Evolutionary conservation across 1,139 yeast species (phyloP), one percentile per base, ranked within the genome.

Genomic region (Lodderomyces theae): DNA sequence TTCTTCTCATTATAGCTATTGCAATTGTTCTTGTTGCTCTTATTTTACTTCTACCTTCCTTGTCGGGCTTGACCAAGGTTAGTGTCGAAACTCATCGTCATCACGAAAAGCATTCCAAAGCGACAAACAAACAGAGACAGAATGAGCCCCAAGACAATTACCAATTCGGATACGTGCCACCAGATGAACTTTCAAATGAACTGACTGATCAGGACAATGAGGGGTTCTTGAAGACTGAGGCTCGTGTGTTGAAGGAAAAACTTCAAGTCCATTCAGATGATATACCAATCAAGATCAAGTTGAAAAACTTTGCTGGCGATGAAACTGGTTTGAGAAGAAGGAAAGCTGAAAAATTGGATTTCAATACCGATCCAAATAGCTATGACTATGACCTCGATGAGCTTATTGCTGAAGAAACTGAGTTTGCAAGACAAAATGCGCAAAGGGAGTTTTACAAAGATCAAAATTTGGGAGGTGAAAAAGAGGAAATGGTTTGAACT

Each of bases 241-340:
- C 64, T 8, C 47, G 60, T n/a, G 66, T 58, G 12, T 44, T 66
- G 31, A 60, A 61, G 34, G 63, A 68, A 10, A 61, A 55, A 35
- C 51, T 65, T 34, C 57, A 61, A 25, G 57, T 70, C 22, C 68
- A 74, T 3, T 48, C 61, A 5, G 69, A 64, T 13, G 74, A 69
- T 45, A 53, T 72, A 36, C 77, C 77, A 0, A 45, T 71, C 31
- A 61, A 61, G 43, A 58, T 68, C 40, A 55, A 53, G 37, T 59
- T 72, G 44, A 54, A 53, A 35, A 53, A 52, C 33, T 17, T 19
- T 19, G 52, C 49, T 3, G 37, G 42, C 6, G 39, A 38, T 17
- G 38, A 30, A 3, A 38, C 47, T 11, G 35, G 36, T 2, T 49
- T 58, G 24, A 49, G 61, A 37, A 36, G 39, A 16, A 55, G 61